phyloP scores from a whole-genome alignment of 768 basidiomycete species.

The Mycena amicta region DNA sequence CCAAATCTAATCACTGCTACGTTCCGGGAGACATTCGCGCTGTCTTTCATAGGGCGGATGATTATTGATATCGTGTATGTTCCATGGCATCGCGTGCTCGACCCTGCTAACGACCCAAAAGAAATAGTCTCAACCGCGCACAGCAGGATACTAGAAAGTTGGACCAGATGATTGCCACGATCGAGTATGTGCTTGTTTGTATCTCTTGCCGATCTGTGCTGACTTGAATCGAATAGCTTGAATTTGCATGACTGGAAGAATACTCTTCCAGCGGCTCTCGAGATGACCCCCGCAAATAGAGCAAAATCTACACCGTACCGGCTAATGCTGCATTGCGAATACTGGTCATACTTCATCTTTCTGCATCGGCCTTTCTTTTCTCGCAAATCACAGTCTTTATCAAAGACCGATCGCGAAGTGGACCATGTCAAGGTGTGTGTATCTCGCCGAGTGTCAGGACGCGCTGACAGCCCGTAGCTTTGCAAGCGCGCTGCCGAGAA shows the following conservation, averaged over 20 bases:
- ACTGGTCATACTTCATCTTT: slow-evolving; percentile 40
- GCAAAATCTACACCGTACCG: slow-evolving; percentile 29
- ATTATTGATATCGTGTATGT: slow-evolving; percentile 40
- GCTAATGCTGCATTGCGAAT: slow-evolving; percentile 37
- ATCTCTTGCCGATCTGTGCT: not conserved
- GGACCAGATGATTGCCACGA: slow-evolving; percentile 21
- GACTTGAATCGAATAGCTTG: slow-evolving; percentile 5
- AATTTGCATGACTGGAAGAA: slow-evolving; percentile 30
- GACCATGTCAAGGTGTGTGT: slow-evolving; percentile 22
- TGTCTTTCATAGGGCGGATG: slow-evolving; percentile 32
- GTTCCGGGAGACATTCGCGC: slow-evolving; percentile 34
- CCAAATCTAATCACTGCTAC: slow-evolving; percentile 27
- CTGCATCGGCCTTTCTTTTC: slow-evolving; percentile 38
- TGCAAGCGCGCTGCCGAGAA: slow-evolving; percentile 40
- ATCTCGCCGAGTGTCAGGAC: not conserved
- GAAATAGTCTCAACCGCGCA: not conserved
- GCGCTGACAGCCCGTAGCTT: slow-evolving; percentile 19
- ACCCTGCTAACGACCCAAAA: too few relatives aligned
- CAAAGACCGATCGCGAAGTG: slow-evolving; percentile 4
- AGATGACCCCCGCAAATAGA: slow-evolving; percentile 30
- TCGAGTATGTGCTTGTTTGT: slow-evolving; percentile 18
- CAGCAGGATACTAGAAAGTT: not conserved
- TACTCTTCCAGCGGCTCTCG: slow-evolving; percentile 27
- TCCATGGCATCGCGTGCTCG: slow-evolving; percentile 5
- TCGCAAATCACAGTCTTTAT: slow-evolving; percentile 7